A percentile compares a stretch with the other conserved stretches of the same genome.
Conservation (phyloP, 495 filamentous ascomycete species). For the Friedmanniomyces simplex region DNA sequence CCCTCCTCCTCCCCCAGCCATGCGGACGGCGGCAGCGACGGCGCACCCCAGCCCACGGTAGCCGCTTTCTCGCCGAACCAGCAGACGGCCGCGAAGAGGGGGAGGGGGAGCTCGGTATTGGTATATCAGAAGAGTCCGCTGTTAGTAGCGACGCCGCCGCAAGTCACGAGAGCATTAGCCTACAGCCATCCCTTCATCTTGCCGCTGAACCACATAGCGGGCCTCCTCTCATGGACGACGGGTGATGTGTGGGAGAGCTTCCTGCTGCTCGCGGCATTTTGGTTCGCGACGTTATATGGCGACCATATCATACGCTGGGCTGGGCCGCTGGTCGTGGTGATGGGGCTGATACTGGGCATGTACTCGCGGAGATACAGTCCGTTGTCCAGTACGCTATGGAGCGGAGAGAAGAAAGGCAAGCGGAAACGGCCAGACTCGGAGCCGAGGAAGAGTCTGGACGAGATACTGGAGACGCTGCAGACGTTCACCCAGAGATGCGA, state of each 20-base stretch:
- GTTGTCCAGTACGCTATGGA: constrained; percentile 73
- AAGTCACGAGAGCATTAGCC: constrained; percentile 81
- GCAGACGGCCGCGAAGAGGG: constrained; percentile 20
- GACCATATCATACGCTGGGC: constrained; percentile 66
- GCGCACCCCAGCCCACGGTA: constrained; percentile 57
- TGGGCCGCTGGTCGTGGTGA: constrained; percentile 73
- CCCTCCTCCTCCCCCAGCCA: background rate
- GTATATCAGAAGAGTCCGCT: constrained; percentile 95
- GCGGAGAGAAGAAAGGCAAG: constrained; percentile 45
- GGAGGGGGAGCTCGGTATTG: constrained; percentile 46
- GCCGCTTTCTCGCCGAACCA: constrained; percentile 69
- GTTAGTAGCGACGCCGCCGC: constrained; percentile 83
- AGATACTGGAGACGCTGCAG: constrained; percentile 87
- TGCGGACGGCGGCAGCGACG: background rate
- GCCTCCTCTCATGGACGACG: constrained; percentile 85
- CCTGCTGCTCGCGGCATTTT: constrained; percentile 71
- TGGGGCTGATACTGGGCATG: constrained; percentile 78
- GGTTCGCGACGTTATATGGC: constrained; percentile 76
- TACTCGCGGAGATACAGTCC: constrained; percentile 84
- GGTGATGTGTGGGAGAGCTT: constrained; percentile 96
- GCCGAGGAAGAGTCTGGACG: constrained; percentile 80
- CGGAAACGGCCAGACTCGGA: constrained; percentile 43
- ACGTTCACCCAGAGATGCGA: constrained; percentile 84
- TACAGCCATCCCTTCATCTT: constrained; percentile 90
- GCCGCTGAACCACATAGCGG: constrained; percentile 70